phyloP scores from a whole-genome alignment of 805 yeast genomes.

The Metschnikowia reukaufii region DNA sequence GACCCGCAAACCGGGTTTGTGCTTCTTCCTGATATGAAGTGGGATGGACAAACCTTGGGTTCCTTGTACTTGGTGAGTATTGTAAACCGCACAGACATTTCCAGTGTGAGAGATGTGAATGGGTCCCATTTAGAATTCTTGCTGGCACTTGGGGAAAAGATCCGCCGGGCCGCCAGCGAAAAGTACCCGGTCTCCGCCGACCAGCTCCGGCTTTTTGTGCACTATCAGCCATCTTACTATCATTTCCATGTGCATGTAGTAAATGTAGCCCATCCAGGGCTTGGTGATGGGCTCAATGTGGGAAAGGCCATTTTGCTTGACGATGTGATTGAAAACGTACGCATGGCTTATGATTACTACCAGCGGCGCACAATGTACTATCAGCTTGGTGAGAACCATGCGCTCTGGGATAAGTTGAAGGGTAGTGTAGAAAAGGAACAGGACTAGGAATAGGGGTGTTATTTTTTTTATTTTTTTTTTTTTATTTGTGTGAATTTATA shows the following conservation, averaged over 20 bases:
- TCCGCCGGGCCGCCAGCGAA: conserved; percentile 45
- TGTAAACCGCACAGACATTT: conserved; percentile 64
- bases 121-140: conserved; percentile 60
- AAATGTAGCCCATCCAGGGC: conserved; percentile 64
- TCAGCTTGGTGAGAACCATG: conserved; percentile 73
- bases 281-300: conserved; percentile 62
- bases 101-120: conserved; percentile 74
- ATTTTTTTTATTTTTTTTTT: too few species aligned
- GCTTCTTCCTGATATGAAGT: conserved; percentile 91
- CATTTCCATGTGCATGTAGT: conserved; percentile 94
- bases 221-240: conserved; percentile 94
- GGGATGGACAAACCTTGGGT: conserved; percentile 77
- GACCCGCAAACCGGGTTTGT: conserved; percentile 62
- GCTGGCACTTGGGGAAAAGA: conserved; percentile 42
- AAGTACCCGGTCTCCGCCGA: conserved; percentile 47
- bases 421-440: neutral
- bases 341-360: conserved; percentile 58
- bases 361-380: conserved; percentile 59
- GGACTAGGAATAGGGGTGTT: neutral
- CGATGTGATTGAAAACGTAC: conserved; percentile 74
- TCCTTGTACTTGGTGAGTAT: conserved; percentile 77
- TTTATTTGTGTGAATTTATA: too few species aligned
- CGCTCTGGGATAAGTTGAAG: conserved; percentile 51
- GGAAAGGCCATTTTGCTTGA: conserved; percentile 85
- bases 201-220: conserved; percentile 75